Evolutionary conservation across 345 rosid species (phyloP).

Genomic region (Lepidium sativum): DNA sequence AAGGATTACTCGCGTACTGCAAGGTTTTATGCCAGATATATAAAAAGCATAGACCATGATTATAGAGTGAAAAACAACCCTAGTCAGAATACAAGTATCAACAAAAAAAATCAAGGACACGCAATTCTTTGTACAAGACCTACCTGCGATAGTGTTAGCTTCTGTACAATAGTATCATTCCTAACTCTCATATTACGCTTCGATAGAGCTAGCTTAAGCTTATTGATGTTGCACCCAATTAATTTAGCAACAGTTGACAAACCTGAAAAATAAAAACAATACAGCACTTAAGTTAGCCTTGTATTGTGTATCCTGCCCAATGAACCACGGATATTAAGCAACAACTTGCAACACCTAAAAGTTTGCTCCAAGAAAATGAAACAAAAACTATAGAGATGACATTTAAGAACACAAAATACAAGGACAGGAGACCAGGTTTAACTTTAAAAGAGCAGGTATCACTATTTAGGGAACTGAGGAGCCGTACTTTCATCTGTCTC

Average conservation of each 20-base stretch:
- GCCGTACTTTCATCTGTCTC: constrained; percentile 70
- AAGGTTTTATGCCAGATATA: not conserved
- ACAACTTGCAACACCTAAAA: constrained; percentile 2
- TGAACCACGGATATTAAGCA: not conserved
- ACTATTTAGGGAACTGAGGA: not conserved
- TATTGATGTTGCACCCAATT: constrained; percentile 60
- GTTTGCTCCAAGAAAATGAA: not conserved
- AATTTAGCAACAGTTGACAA: constrained; percentile 60
- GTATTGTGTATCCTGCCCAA: constrained; percentile 10
- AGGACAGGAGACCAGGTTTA: not conserved
- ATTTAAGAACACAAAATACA: not conserved
- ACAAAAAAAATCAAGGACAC: constrained; percentile 43
- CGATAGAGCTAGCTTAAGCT: constrained; percentile 70
- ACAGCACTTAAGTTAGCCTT: not conserved
- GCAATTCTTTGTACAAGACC: constrained; percentile 22
- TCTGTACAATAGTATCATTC: constrained; percentile 78
- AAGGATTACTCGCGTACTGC: not conserved
- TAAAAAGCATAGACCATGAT: not conserved
- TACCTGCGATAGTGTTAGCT: constrained; percentile 84
- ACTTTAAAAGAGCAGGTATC: not conserved
- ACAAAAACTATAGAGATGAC: constrained; percentile 5
- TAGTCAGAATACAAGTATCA: constrained; percentile 56
- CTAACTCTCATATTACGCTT: constrained; percentile 91
- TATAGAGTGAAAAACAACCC: constrained; percentile 43
- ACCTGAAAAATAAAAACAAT: constrained; percentile 34